These are phyloP conservation scores for Thinopyrum elongatum DNA, from an alignment of 176 grass and related monocot genomes.

Conservation along the genomic window DNA sequence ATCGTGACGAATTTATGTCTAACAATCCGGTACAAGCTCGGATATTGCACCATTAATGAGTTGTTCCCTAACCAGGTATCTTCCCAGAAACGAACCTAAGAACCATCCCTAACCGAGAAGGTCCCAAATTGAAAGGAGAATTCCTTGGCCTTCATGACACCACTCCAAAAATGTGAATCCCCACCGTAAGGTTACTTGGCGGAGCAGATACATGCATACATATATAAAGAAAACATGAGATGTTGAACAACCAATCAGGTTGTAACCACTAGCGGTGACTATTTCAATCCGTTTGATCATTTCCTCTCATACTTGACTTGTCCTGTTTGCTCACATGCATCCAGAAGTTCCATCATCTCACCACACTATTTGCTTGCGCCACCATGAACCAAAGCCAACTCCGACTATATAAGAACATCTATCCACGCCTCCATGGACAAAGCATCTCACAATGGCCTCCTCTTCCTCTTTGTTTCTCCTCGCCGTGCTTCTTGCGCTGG, in stretches of 20 bases:
- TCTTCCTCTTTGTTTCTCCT: not conserved
- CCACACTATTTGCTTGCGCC: not conserved
- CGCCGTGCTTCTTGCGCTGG: not conserved
- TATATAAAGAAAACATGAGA: not conserved
- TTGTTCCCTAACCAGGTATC: no score
- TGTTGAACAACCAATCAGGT: slow-evolving; percentile 1
- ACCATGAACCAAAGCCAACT: not conserved
- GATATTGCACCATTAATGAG: no score
- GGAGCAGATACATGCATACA: not conserved
- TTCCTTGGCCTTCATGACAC: no score
- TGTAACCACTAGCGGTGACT: not conserved
- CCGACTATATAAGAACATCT: not conserved
- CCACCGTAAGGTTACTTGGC: not conserved
- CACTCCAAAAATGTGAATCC: no score
- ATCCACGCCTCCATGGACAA: not conserved
- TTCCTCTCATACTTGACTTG: not conserved
- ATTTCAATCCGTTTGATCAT: not conserved
- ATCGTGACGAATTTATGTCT: no score
- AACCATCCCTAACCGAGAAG: no score
- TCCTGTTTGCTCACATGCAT: not conserved
- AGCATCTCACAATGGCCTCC: slow-evolving; percentile 11
- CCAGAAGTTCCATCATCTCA: not conserved
- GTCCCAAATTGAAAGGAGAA: no score
- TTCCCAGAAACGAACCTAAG: no score
- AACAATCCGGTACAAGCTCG: no score